Conservation (phyloP, 768 basidiomycete genomes). For the Cyclocybe aegerita region DNA sequence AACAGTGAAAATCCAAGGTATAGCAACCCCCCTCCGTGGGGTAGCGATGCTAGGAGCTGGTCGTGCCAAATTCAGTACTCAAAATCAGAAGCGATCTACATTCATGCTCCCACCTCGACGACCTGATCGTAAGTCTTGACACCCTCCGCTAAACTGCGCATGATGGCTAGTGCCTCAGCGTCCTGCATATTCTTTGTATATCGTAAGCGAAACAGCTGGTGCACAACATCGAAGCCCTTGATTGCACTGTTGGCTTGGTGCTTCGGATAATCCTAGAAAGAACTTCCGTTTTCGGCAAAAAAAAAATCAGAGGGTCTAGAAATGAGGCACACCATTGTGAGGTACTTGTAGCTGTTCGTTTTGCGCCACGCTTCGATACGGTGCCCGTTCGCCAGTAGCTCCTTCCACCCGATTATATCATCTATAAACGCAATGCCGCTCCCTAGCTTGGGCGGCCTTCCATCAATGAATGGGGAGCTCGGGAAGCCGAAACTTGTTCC, state of each 20-base stretch:
- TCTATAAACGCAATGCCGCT: conserved; percentile 81
- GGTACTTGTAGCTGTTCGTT: conserved; percentile 78
- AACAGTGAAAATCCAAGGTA: conserved; percentile 89
- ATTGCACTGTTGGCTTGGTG: conserved; percentile 56
- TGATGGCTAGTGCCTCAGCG: conserved; percentile 72
- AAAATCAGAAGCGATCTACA: not conserved
- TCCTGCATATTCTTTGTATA: conserved; percentile 71
- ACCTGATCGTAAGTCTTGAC: conserved; percentile 85
- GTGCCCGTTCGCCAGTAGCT: conserved; percentile 73
- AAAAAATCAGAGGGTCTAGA: conserved; percentile 3
- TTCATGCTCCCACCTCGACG: conserved; percentile 61
- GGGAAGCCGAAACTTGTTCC: conserved; percentile 76
- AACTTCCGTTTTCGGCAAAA: conserved; percentile 6
- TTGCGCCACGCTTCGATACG: conserved; percentile 93
- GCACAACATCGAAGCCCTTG: conserved; percentile 77
- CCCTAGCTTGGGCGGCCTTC: conserved; percentile 57
- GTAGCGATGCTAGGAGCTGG: conserved; percentile 78
- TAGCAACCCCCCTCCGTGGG: conserved; percentile 78
- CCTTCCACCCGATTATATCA: conserved; percentile 61
- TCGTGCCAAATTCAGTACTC: not conserved
- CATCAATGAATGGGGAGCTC: conserved; percentile 52
- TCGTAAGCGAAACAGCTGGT: conserved; percentile 84
- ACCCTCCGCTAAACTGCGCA: conserved; percentile 68
- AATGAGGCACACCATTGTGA: conserved; percentile 48
- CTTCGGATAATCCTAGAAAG: conserved; percentile 65